Percentiles rank a stretch among this genome's conserved stretches.
phyloP scores from a whole-genome alignment of 1,284 basidiomycete genomes.

The Puccinia coronata region DNA sequence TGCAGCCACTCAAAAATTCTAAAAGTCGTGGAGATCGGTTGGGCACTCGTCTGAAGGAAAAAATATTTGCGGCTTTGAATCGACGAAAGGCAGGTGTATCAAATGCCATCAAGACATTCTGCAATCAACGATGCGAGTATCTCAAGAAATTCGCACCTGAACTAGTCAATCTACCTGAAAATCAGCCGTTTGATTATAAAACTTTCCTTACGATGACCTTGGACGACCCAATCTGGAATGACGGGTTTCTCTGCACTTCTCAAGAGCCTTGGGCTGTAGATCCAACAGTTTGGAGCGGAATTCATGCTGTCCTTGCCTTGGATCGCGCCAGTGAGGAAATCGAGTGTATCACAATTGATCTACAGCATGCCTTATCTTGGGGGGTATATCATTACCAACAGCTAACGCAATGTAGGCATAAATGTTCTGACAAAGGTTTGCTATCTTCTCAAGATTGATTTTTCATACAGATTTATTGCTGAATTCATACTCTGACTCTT shows the following conservation, averaged over 20 bases:
- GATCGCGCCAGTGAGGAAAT: conserved; percentile 14
- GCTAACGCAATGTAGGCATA: neutral
- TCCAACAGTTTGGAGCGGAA: neutral
- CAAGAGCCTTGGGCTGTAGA: neutral
- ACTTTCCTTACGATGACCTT: neutral
- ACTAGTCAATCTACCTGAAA: neutral
- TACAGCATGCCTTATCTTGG: neutral
- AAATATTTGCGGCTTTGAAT: neutral
- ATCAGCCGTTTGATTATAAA: neutral
- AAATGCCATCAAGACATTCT: neutral
- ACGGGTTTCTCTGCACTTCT: neutral
- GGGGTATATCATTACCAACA: neutral
- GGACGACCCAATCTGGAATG: conserved; percentile 25
- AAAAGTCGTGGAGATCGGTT: neutral
- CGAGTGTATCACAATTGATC: neutral
- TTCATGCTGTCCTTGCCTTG: neutral
- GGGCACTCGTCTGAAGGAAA: neutral
- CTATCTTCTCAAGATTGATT: too few relatives aligned
- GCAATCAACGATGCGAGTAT: neutral
- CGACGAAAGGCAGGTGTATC: neutral
- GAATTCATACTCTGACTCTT: too few relatives aligned
- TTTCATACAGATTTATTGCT: too few relatives aligned
- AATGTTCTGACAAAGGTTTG: neutral
- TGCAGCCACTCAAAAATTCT: neutral
- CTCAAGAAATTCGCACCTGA: neutral